Evolutionary conservation across 495 filamentous ascomycete species (phyloP).

Genomic region (Corynascus novoguineensis): DNA sequence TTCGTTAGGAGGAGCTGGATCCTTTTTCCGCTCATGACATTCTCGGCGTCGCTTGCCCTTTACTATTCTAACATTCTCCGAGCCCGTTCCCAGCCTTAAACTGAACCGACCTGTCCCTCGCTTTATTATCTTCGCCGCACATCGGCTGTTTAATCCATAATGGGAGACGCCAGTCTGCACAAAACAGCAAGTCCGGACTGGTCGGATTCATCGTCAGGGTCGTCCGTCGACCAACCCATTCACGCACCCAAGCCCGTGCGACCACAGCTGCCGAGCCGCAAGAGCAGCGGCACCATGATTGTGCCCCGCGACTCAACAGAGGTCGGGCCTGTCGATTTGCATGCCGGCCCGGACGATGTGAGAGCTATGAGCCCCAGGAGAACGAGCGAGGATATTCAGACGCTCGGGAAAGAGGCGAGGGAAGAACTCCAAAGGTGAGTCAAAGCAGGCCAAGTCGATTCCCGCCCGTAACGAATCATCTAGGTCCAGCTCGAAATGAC

Average conservation of each 20-base stretch:
- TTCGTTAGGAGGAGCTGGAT: slow-evolving; percentile 15
- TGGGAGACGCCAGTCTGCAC: slow-evolving; percentile 23
- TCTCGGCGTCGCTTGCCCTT: not conserved
- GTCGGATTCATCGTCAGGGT: slow-evolving; percentile 37
- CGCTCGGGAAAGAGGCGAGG: slow-evolving; percentile 72
- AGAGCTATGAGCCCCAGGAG: slow-evolving; percentile 90
- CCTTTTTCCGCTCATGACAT: slow-evolving; percentile 9
- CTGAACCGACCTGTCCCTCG: not conserved
- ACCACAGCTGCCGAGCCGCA: slow-evolving; percentile 54
- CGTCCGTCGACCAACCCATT: slow-evolving; percentile 35
- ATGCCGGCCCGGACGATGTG: slow-evolving; percentile 78
- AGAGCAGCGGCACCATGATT: slow-evolving; percentile 75
- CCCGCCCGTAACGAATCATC: not conserved
- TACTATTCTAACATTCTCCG: not conserved
- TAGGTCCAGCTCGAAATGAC: not conserved
- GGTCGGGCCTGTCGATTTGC: slow-evolving; percentile 57
- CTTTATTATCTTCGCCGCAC: not conserved
- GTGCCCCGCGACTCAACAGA: slow-evolving; percentile 66
- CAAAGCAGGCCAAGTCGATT: slow-evolving; percentile 41
- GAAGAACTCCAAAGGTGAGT: slow-evolving; percentile 53
- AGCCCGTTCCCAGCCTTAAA: slow-evolving; percentile 1
- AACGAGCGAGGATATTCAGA: slow-evolving; percentile 81
- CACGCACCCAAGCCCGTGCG: slow-evolving; percentile 44
- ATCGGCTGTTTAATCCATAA: slow-evolving; percentile 13
- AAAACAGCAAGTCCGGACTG: slow-evolving; percentile 21